Evolutionary conservation across 116 monocot genomes (phyloP), one percentile per base, ranked within the genome.

Genomic region (Cymodocea nodosa): DNA sequence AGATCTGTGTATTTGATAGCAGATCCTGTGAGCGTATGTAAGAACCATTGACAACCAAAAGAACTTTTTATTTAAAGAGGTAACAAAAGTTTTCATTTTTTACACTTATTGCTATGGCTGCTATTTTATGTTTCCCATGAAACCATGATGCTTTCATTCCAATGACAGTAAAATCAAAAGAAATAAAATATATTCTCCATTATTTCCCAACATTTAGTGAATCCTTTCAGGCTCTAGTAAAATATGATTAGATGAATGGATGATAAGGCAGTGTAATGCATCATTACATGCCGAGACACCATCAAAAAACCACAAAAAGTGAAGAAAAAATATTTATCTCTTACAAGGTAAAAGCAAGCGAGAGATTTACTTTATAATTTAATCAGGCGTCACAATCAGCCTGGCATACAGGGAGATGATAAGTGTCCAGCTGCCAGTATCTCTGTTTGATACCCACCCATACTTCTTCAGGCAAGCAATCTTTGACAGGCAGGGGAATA

Each of bases 381-480:
- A 20, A 54, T 54, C 35, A 23, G 22, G 76, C 52, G 56, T 89
- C 81, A 36, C 37, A 63, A 48, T 72, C 71, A 25, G 79, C 60
- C 68, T 91, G 85, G 59, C 82, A 85, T 69, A 91, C 81, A 71
- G 97, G 97, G 23, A 97, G 85, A 78, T 97, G 70, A 40, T 97
- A 97, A 36, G 88, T 97, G 51, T 97, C 97, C 20, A 97, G 51
- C 68, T 85, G 97, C 97, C 97, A 97, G 69, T 97, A 97, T 77
- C 84, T 97, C 62, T 85, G 97, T 53, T 83, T 88, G 53, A 97
- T 78, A 51, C 88, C 97, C 56, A 84, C 82, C 97, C 97, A 97
- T 4, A 88, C 68, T 63, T 91, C 77, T 51, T 85, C 75, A 6
- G 85, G 7, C 56, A 97, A 68, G 69, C 87, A 91, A 25, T 88